Evolutionary conservation across 192 early-diverging fungal genomes (phyloP).

Genomic region (Coemansia sp.): DNA sequence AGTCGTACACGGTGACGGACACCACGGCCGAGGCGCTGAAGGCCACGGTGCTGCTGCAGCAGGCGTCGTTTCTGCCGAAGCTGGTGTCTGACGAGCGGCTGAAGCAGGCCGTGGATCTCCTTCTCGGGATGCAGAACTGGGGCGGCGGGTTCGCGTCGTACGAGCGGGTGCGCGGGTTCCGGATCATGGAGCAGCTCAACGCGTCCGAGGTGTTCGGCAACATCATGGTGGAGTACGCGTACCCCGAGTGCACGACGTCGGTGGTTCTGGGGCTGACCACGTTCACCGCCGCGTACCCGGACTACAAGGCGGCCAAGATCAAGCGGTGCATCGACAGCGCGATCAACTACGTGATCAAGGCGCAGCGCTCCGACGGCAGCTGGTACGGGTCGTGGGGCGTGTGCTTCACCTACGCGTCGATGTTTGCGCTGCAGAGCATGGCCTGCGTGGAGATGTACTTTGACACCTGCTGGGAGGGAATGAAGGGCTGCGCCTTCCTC

Average conservation of each 20-base stretch:
- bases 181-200: constrained; percentile 84
- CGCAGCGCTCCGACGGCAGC: constrained; percentile 78
- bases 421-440: constrained; percentile 89
- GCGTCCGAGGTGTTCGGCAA: constrained; percentile 98
- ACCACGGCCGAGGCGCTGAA: constrained; percentile 93
- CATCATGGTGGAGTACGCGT: constrained; percentile 96
- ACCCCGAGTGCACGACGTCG: constrained; percentile 97
- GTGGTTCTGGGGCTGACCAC: constrained; percentile 80
- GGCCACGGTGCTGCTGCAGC: constrained; percentile 73
- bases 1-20: constrained; percentile 94
- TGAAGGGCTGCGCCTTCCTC: constrained; percentile 87
- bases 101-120: constrained; percentile 83
- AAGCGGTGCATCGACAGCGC: constrained; percentile 63
- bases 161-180: constrained; percentile 78
- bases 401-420: constrained; percentile 94
- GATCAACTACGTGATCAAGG: constrained; percentile 70
- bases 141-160: constrained; percentile 94
- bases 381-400: constrained; percentile 98
- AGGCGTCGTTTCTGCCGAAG: constrained; percentile 59
- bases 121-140: constrained; percentile 89
- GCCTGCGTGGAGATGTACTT: constrained; percentile 81
- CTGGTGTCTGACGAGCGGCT: constrained; percentile 72
- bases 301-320: constrained; percentile 81
- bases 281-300: constrained; percentile 74
- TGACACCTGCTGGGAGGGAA: constrained; percentile 69